These are phyloP conservation scores for Capsella rubella DNA, from an alignment of 441 rosid species.

Conservation along the genomic window DNA sequence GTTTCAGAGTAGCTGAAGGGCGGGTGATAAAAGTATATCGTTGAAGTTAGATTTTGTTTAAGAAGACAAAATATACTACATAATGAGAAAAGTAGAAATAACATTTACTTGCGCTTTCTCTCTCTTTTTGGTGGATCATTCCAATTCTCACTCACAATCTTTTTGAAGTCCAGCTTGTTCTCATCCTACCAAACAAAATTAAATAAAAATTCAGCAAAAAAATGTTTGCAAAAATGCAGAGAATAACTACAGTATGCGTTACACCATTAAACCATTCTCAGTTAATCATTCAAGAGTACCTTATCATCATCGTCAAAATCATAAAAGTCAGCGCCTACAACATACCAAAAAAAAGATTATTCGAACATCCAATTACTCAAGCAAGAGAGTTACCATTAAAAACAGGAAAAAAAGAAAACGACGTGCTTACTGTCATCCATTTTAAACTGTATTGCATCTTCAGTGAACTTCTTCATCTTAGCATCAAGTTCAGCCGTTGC, in stretches of 20 bases:
- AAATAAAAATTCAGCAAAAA: constrained; percentile 1
- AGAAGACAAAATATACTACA: constrained; percentile 29
- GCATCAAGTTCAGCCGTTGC: constrained; percentile 98
- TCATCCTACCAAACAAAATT: constrained; percentile 61
- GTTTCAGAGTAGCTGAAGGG: constrained; percentile 88
- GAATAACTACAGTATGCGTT: background rate
- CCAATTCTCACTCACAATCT: constrained; percentile 98
- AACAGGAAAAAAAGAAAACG: constrained; percentile 1
- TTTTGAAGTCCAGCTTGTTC: constrained; percentile 92
- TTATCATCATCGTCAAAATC: constrained; percentile 27
- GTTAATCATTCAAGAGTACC: constrained; percentile 32
- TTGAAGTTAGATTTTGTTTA: constrained; percentile 23
- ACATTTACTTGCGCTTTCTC: constrained; percentile 94
- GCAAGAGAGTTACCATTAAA: constrained; percentile 7
- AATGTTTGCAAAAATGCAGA: background rate
- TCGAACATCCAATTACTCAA: constrained; percentile 19
- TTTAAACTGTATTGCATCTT: constrained; percentile 95
- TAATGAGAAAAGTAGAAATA: constrained; percentile 1
- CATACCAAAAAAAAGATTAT: constrained; percentile 28
- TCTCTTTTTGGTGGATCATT: constrained; percentile 99
- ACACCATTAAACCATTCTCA: constrained; percentile 15
- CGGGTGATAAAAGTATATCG: constrained; percentile 30
- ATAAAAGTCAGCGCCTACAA: constrained; percentile 78
- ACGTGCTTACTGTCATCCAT: constrained; percentile 83
- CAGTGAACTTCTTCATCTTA: constrained; percentile 97